These are phyloP conservation scores for Insectozyma bohioensis DNA, from an alignment of 1,139 yeast genomes.

Conservation along the genomic window DNA sequence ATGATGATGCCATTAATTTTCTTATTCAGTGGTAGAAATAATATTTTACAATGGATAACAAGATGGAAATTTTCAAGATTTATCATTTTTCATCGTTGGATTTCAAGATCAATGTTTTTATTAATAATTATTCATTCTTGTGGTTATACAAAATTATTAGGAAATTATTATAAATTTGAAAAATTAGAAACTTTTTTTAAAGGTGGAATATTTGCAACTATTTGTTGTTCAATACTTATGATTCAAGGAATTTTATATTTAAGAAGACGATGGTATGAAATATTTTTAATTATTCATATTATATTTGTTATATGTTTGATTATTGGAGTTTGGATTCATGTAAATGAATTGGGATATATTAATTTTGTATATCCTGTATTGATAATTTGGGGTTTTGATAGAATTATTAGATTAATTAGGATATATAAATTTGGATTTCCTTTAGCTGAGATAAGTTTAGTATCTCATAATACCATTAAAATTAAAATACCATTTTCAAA, in stretches of 20 bases:
- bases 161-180: constrained; percentile 1
- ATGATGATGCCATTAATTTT: constrained; percentile 33
- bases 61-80: constrained; percentile 38
- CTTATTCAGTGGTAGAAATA: constrained; percentile 44
- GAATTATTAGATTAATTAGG: constrained; percentile 37
- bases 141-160: constrained; percentile 28
- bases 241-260: constrained; percentile 39
- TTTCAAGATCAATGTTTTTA: constrained; percentile 29
- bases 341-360: constrained; percentile 37
- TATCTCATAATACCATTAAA: constrained; percentile 40
- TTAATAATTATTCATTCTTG: constrained; percentile 35
- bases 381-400: constrained; percentile 46
- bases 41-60: constrained; percentile 41
- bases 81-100: constrained; percentile 38
- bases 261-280: constrained; percentile 44
- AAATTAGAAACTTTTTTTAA: constrained; percentile 4
- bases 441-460: constrained; percentile 30
- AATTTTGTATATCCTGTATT: constrained; percentile 37
- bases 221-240: constrained; percentile 34
- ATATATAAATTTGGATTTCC: constrained; percentile 40
- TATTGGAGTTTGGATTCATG: constrained; percentile 44
- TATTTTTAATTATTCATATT: constrained; percentile 43
- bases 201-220: constrained; percentile 30
- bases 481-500: constrained; percentile 40
- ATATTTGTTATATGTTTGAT: constrained; percentile 39